These are phyloP conservation scores for Sechiopsis laciniata DNA, from an alignment of 306 rosid species.

Conservation along the genomic window DNA sequence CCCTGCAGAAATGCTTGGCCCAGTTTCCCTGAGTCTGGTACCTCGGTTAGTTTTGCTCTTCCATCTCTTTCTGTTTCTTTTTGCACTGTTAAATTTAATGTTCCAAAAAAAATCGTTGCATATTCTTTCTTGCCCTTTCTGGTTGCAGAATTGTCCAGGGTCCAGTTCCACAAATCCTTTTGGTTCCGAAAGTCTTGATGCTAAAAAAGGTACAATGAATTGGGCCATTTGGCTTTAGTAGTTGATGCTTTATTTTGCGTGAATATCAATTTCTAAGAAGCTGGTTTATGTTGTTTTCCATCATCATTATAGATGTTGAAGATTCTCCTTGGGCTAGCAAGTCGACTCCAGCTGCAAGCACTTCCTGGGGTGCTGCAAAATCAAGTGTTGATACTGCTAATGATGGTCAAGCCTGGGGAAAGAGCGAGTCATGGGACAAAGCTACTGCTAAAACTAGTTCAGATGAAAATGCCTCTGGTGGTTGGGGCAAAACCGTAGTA, in stretches of 20 bases:
- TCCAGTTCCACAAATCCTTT: slow-evolving; percentile 38
- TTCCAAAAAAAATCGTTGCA: slow-evolving; percentile 4
- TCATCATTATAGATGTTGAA: slow-evolving; percentile 39
- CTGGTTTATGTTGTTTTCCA: neutral
- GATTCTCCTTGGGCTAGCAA: slow-evolving; percentile 61
- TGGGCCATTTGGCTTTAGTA: neutral
- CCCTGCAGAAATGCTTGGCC: slow-evolving; percentile 62
- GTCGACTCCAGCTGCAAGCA: slow-evolving; percentile 36
- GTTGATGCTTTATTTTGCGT: neutral
- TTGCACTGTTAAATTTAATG: slow-evolving; percentile 10
- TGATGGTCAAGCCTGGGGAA: slow-evolving; percentile 47
- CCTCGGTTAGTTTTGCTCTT: slow-evolving; percentile 43
- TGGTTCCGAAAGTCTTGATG: slow-evolving; percentile 36
- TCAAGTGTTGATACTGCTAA: slow-evolving; percentile 30
- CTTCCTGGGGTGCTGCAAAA: slow-evolving; percentile 65
- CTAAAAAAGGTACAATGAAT: slow-evolving; percentile 31
- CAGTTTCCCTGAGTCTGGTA: slow-evolving; percentile 44
- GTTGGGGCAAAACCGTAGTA: slow-evolving; percentile 32
- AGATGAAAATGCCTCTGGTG: slow-evolving; percentile 27
- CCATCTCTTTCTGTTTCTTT: slow-evolving; percentile 15
- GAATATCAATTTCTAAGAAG: neutral
- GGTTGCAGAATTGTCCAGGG: slow-evolving; percentile 42
- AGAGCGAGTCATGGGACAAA: slow-evolving; percentile 36
- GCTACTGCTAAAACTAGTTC: slow-evolving; percentile 31
- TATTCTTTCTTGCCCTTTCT: slow-evolving; percentile 4